Base-by-base conservation (phyloP, 1,284 basidiomycete genomes). In the Pisolithus thermaeus region DNA sequence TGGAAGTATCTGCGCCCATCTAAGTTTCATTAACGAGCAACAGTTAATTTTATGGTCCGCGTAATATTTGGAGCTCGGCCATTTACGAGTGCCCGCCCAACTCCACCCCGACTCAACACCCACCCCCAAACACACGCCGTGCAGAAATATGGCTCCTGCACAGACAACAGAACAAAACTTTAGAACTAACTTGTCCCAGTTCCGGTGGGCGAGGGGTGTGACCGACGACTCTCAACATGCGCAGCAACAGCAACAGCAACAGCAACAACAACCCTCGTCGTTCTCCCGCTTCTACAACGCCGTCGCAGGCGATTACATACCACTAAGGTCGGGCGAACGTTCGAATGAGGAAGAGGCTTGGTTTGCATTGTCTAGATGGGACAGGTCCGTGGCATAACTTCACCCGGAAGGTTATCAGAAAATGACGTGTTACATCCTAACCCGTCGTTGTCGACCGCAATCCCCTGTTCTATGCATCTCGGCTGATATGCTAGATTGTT, bases 311-410 rank as follows among this genome's bases (percentile, higher is more conserved):
- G 78, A 87, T 64, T 98, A 97, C 63, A 86, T 98, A 43, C 96
- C 97, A 1, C 73, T 98, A 52, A 78, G 93, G 23, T 91, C 88
- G 4, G 82, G 69, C 57, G 91, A 93, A 56, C 76, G 83, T 39
- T 87, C 88, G 35, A 94, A 94, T 65, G 96, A 99, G 69, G 96
- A 99, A 62, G 94, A 98, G 66, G 96, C 96, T 2, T 97, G 89
- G 76, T 92, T 96, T 70, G 92, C 94, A 32, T 71, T 97, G 47
- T 92, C 88, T 41, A 77, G 90, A 69, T 94, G 92, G 92, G 91
- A 94, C 67, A 78, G 86, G 87, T 92, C 59, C 59, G 64, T 54
- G 25, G 22, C 16, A n/a, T 42, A 18, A 4, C 12, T 27, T 35
- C 23, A 27, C n/a, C 40, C 22, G 9, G 23, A 7, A 7, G 14